Percentiles rank a stretch among this genome's conserved stretches.
These are phyloP conservation scores for Chrysosporium queenslandicum DNA, from an alignment of 2,329 filamentous ascomycete genomes.

Conservation along the genomic window DNA sequence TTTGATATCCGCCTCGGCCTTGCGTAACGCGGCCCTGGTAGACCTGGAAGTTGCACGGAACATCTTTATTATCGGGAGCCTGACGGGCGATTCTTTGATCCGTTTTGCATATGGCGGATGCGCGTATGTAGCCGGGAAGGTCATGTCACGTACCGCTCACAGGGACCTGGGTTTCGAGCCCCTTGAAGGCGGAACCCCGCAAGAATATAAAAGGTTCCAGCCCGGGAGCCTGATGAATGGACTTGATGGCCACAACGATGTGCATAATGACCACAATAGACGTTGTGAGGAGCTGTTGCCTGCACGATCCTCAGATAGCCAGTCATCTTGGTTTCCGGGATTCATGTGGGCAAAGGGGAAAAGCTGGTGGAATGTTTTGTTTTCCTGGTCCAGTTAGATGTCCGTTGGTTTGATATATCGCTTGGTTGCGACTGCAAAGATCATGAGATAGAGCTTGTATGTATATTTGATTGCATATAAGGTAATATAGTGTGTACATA, in stretches of 20 bases:
- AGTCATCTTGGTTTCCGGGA: not conserved
- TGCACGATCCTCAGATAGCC: not conserved
- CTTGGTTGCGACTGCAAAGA: not conserved
- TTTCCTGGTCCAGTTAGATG: conserved; percentile 10
- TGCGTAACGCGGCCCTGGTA: conserved; percentile 44
- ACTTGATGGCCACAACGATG: conserved; percentile 3
- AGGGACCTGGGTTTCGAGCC: no score
- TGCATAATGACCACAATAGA: not conserved
- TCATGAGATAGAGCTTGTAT: not conserved
- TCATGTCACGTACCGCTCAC: conserved; percentile 26
- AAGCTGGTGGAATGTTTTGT: conserved; percentile 13
- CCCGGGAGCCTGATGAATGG: conserved; percentile 2
- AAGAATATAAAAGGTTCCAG: not conserved
- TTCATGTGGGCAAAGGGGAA: conserved; percentile 3
- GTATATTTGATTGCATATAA: no score
- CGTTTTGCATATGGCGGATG: conserved; percentile 52
- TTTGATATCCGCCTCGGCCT: conserved; percentile 44
- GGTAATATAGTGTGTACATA: no score
- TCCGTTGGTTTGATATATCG: not conserved
- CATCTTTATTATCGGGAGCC: conserved; percentile 49
- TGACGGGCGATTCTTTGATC: conserved; percentile 52
- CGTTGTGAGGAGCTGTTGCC: not conserved
- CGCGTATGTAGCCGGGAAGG: conserved; percentile 46
- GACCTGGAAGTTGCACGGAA: conserved; percentile 45
- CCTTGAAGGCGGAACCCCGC: not conserved